Conservation (phyloP, 2,329 filamentous ascomycete genomes). For the Talaromyces piceae region DNA sequence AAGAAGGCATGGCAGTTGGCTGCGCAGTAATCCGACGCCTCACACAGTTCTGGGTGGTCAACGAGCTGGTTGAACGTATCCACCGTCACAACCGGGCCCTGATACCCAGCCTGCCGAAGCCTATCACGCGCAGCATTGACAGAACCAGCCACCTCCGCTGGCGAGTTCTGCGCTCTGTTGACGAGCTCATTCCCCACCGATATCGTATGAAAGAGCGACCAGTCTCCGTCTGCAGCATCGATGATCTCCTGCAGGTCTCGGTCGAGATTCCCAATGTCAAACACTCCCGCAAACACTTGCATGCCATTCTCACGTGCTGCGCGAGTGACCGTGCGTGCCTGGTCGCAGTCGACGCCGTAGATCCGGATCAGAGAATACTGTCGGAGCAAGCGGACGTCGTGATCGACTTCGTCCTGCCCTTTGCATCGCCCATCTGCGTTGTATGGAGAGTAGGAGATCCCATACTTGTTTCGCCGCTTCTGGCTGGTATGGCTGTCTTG, state of each 20-base stretch:
- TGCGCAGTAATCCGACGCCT: conserved; percentile 68
- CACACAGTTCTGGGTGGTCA: conserved; percentile 61
- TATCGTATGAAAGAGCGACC: conserved; percentile 62
- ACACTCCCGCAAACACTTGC: conserved; percentile 70
- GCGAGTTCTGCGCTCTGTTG: conserved; percentile 52
- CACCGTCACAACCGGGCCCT: conserved; percentile 67
- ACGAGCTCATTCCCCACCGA: conserved; percentile 76
- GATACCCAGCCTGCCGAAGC: conserved; percentile 58
- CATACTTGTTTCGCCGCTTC: conserved; percentile 23
- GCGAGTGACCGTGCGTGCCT: conserved; percentile 55
- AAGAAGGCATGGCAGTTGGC: conserved; percentile 83
- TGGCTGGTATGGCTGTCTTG: background rate
- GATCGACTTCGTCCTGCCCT: conserved; percentile 51
- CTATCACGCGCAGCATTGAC: conserved; percentile 50
- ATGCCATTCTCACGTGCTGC: conserved; percentile 59
- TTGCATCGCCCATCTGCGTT: conserved; percentile 58
- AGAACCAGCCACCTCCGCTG: conserved; percentile 48
- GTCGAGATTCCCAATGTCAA: conserved; percentile 51
- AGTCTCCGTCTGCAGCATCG: conserved; percentile 54
- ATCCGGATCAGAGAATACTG: conserved; percentile 61
- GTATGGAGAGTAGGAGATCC: conserved; percentile 55
- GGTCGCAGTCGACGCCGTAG: conserved; percentile 74
- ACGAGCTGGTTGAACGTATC: conserved; percentile 69
- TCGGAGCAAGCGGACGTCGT: conserved; percentile 55
- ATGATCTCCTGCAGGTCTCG: conserved; percentile 56